phyloP scores from a whole-genome alignment of 83 land plant species.

The Thuja plicata region DNA sequence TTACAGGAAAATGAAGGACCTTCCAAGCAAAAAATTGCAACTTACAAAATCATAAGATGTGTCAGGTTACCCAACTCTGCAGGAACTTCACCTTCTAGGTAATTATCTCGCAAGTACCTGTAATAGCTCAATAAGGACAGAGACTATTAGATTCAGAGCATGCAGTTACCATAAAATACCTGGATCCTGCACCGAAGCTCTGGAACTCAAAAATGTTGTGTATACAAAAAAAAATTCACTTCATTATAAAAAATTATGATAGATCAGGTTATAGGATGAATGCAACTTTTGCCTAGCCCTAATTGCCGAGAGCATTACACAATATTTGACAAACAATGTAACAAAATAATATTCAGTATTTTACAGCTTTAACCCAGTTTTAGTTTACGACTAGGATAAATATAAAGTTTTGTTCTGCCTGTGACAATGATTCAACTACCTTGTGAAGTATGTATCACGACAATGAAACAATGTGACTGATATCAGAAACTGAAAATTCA shows the following conservation, averaged over 20 bases:
- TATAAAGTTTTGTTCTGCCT: background rate
- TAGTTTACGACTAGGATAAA: background rate
- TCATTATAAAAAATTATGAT: background rate
- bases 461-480: background rate
- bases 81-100: slow-evolving; percentile 77
- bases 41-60: slow-evolving; percentile 64
- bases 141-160: background rate
- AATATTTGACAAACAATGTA: background rate
- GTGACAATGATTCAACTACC: background rate
- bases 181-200: background rate
- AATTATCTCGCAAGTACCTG: slow-evolving; percentile 74
- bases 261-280: background rate
- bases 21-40: background rate
- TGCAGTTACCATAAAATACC: background rate
- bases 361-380: background rate
- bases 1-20: background rate
- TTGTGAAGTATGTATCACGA: background rate
- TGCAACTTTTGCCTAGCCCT: background rate
- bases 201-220: background rate
- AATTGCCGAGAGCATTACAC: background rate
- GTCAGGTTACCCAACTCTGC: slow-evolving; percentile 64
- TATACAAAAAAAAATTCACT: background rate
- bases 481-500: background rate
- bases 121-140: background rate
- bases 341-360: background rate